Evolutionary conservation across 768 basidiomycete species (phyloP).

Genomic region (Daedaleopsis sinensis): DNA sequence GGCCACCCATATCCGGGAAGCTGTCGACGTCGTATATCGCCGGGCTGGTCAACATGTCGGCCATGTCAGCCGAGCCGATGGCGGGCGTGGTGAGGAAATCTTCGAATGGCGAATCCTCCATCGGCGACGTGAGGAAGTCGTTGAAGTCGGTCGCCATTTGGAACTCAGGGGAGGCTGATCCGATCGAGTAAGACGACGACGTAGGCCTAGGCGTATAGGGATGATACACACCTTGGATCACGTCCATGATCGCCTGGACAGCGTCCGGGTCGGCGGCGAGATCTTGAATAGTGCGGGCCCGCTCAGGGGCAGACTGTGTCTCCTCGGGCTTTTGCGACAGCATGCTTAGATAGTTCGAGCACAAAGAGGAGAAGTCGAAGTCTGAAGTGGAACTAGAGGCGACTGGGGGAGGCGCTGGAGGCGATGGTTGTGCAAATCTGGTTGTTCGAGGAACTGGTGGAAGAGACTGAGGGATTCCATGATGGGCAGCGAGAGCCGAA

Average conservation of each 20-base stretch:
- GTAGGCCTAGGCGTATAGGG: not conserved
- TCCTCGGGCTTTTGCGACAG: constrained; percentile 45
- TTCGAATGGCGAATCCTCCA: constrained; percentile 50
- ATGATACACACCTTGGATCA: constrained; percentile 37
- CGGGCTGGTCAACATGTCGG: constrained; percentile 47
- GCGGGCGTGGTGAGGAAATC: constrained; percentile 49
- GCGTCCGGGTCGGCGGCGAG: constrained; percentile 29
- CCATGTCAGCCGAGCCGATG: constrained; percentile 38
- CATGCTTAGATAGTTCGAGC: constrained; percentile 72
- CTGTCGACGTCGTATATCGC: constrained; percentile 40
- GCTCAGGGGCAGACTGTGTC: constrained; percentile 30
- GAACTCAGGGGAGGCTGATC: constrained; percentile 44
- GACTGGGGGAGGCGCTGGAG: constrained; percentile 31
- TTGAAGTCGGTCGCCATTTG: constrained; percentile 39
- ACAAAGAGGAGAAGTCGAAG: constrained; percentile 48
- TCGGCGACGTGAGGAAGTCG: constrained; percentile 50
- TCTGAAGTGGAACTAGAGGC: constrained; percentile 40
- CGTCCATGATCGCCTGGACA: constrained; percentile 42
- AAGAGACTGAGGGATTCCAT: constrained; percentile 76
- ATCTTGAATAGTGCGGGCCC: constrained; percentile 21
- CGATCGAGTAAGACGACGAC: not conserved
- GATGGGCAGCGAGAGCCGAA: constrained; percentile 71
- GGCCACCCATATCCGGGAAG: constrained; percentile 29
- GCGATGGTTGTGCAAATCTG: constrained; percentile 43
- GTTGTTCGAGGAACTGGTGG: constrained; percentile 69